Evolutionary conservation across 2,329 filamentous ascomycete genomes (phyloP).

Genomic region (Phyllosticta capitalensis): DNA sequence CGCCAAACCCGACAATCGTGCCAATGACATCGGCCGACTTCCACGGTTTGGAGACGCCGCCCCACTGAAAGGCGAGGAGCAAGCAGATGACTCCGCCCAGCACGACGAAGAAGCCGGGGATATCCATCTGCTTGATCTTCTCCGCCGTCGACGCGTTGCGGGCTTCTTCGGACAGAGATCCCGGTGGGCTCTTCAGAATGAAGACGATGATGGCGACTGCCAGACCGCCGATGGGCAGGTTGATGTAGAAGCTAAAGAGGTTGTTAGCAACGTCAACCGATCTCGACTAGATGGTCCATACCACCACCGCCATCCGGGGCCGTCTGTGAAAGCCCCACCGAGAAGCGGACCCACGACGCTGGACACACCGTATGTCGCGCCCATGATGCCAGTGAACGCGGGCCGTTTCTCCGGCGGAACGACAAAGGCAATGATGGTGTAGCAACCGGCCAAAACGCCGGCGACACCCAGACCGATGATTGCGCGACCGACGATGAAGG

Average conservation of each 20-base stretch:
- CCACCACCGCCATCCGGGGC: constrained; percentile 30
- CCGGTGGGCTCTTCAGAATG: constrained; percentile 28
- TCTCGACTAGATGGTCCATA: not conserved
- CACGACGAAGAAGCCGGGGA: constrained; percentile 22
- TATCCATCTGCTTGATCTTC: constrained; percentile 16
- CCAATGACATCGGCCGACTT: not conserved
- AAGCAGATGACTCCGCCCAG: constrained; percentile 25
- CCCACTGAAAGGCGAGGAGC: constrained; percentile 28
- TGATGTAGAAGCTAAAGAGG: constrained; percentile 31
- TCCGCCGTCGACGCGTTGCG: constrained; percentile 13
- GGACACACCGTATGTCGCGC: constrained; percentile 12
- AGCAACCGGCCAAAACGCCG: constrained; percentile 38
- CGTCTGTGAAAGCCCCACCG: constrained; percentile 13
- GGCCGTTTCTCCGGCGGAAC: constrained; percentile 32
- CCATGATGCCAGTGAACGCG: not conserved
- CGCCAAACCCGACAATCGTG: not conserved
- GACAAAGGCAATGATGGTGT: constrained; percentile 41
- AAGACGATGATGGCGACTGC: constrained; percentile 30
- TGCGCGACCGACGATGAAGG: constrained; percentile 41
- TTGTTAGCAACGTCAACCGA: not conserved
- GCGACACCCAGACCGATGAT: constrained; percentile 42
- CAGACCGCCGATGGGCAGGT: constrained; percentile 37
- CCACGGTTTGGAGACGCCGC: constrained; percentile 16
- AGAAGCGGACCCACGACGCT: constrained; percentile 17
- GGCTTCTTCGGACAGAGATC: constrained; percentile 17